Percentiles rank a stretch among this genome's conserved stretches.
These are phyloP conservation scores for Xylaria sp. DNA, from an alignment of 2,329 filamentous ascomycete species.

Conservation along the genomic window DNA sequence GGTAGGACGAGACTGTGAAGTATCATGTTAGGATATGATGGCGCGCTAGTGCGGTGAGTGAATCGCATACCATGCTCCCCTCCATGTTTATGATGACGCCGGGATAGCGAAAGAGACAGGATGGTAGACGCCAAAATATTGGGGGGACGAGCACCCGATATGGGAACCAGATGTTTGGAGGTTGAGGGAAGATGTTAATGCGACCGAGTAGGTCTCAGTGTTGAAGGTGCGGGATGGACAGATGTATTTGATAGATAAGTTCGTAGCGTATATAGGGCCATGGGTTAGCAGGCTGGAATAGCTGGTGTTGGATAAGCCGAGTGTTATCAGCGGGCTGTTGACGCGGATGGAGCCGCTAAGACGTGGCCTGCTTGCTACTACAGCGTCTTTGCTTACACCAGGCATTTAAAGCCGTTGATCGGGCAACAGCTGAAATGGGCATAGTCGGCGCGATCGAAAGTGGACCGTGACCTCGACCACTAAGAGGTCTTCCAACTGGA, in stretches of 20 bases:
- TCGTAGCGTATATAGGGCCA: neutral
- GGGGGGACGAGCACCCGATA: slow-evolving; percentile 22
- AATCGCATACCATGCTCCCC: slow-evolving; percentile 42
- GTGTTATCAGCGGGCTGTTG: slow-evolving; percentile 16
- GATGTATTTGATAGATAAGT: slow-evolving; percentile 19
- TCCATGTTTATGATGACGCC: slow-evolving; percentile 41
- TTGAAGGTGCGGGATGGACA: slow-evolving; percentile 20
- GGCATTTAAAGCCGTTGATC: slow-evolving; percentile 24
- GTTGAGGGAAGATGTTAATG: slow-evolving; percentile 25
- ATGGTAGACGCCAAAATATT: slow-evolving; percentile 23
- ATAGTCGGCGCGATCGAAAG: neutral
- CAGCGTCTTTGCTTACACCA: slow-evolving; percentile 23
- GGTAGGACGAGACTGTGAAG: slow-evolving; percentile 37
- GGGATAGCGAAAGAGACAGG: slow-evolving; percentile 19
- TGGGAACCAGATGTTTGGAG: slow-evolving; percentile 14
- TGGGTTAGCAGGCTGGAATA: neutral
- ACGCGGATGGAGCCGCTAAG: slow-evolving; percentile 11
- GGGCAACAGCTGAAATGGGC: slow-evolving; percentile 28
- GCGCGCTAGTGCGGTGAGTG: neutral
- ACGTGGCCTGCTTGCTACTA: slow-evolving; percentile 22
- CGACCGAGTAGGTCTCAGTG: slow-evolving; percentile 25
- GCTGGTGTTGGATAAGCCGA: neutral
- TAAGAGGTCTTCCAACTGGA: neutral
- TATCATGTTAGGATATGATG: slow-evolving; percentile 27
- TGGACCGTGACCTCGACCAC: neutral